A percentile compares a stretch with the other conserved stretches of the same genome.
These are phyloP conservation scores for Diversispora eburnea DNA, from an alignment of 192 early-diverging fungal genomes.

Conservation along the genomic window DNA sequence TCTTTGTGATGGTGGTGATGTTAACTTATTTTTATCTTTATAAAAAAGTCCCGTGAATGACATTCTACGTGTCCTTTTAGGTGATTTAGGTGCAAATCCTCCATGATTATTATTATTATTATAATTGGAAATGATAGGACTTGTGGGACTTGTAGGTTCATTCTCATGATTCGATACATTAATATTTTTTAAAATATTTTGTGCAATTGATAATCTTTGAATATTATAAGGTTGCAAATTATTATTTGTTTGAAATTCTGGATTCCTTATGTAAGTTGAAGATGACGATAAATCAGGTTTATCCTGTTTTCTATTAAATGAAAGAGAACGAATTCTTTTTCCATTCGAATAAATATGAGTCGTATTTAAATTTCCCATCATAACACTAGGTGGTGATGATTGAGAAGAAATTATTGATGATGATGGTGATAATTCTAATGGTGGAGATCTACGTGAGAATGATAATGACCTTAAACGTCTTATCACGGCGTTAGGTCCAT, in stretches of 20 bases:
- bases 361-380: not conserved
- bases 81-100: not conserved
- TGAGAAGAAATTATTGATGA: not conserved
- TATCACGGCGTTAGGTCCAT: not conserved
- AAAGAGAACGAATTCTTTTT: not conserved
- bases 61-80: slow-evolving; percentile 22
- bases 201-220: not conserved
- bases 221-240: not conserved
- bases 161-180: not conserved
- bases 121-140: too few relatives aligned
- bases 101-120: not conserved
- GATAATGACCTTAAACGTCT: slow-evolving; percentile 20
- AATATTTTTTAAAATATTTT: slow-evolving; percentile 6
- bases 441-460: slow-evolving; percentile 1
- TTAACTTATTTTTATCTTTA: slow-evolving; percentile 7
- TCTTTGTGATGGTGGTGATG: not conserved
- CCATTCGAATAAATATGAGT: not conserved
- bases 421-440: not conserved
- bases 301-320: slow-evolving; percentile 5
- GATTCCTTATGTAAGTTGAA: not conserved
- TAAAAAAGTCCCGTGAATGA: slow-evolving; percentile 10
- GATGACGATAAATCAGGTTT: not conserved
- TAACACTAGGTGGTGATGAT: slow-evolving; percentile 1
- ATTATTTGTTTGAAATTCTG: not conserved
- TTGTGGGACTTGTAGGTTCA: not conserved